Evolutionary conservation across 371 early-diverging fungal species (phyloP), one percentile per base, ranked within the genome.

Genomic region (Rhizopus stolonifer): DNA sequence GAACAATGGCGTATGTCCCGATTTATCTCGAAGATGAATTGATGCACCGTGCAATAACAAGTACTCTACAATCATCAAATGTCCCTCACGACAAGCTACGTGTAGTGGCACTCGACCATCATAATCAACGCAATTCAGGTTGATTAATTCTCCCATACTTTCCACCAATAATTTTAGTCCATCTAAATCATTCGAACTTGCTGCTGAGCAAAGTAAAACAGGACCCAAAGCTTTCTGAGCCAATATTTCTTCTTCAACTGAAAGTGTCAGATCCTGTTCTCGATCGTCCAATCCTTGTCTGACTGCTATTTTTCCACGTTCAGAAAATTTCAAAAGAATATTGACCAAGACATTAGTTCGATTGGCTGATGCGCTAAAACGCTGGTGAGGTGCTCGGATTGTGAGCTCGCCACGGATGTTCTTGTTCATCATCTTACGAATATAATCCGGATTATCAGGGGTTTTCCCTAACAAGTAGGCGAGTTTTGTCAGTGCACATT

Each of bases 381-480:
- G 70, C 32, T 72, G 77, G 19, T 84, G 80, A 9, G 84, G 77
- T 9, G 79, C 74, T 21, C 83, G 71, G 2, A 88, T 82, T 0
- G 97, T 93, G 22, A 97, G 70, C 62, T 98, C 99, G 25, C 97
- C 98, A n/a, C 98, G 86, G 8, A 98, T 67, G 59, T 87, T 94
- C 43, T 72, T 76, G 6, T 84, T 80, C 80, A 97, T 89, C 57
- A 92, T 68, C 31, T 79, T 76, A n/a, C 96, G 91, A 47, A 92
- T 87, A 49, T 73, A 58, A 13, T 85, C 81, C 2, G 89, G 84
- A 46, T 80, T 52, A 36, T 70, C 52, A 19, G 80, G 85, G 2
- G 34, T 22, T 39, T 69, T 70, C 15, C 94, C 93, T 0, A 98
- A 76, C 25, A 98, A 67, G 60, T 96, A 98, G 17, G 93, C 88